phyloP scores from a whole-genome alignment of 129 eudicot species.

The Tagetes patula region DNA sequence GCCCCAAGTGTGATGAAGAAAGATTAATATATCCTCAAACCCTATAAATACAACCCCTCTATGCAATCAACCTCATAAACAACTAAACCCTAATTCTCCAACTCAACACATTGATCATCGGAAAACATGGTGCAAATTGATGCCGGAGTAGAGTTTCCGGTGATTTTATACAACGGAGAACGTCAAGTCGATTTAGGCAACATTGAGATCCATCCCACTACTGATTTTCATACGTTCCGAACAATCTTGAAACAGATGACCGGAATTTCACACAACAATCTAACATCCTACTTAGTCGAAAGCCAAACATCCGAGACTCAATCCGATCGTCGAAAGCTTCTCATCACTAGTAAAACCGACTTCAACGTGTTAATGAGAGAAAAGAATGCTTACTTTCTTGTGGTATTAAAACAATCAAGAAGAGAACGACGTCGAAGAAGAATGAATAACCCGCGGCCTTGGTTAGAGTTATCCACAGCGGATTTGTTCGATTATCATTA shows the following conservation, averaged over 20 bases:
- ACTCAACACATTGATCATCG: neutral
- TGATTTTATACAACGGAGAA: conserved; percentile 53
- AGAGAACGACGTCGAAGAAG: conserved; percentile 28
- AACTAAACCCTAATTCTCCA: neutral
- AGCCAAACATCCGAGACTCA: neutral
- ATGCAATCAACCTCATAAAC: neutral
- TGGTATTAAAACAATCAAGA: conserved; percentile 43
- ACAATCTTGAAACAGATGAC: conserved; percentile 39
- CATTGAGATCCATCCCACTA: conserved; percentile 34
- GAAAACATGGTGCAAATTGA: conserved; percentile 39
- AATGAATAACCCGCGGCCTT: neutral
- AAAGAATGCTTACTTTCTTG: conserved; percentile 39
- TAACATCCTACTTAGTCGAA: conserved; percentile 44
- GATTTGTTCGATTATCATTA: neutral
- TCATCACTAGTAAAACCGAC: conserved; percentile 49
- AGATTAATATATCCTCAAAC: neutral
- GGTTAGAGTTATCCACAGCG: neutral
- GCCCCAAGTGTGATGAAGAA: neutral
- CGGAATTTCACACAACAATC: conserved; percentile 57
- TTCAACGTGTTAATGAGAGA: conserved; percentile 31
- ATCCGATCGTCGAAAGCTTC: conserved; percentile 36
- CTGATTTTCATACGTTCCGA: conserved; percentile 45
- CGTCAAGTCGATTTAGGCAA: conserved; percentile 38
- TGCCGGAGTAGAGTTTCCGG: conserved; percentile 35
- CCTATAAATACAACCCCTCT: neutral